phyloP scores from a whole-genome alignment of 352 stramenopile species.

The Globisporangium cederbergense region DNA sequence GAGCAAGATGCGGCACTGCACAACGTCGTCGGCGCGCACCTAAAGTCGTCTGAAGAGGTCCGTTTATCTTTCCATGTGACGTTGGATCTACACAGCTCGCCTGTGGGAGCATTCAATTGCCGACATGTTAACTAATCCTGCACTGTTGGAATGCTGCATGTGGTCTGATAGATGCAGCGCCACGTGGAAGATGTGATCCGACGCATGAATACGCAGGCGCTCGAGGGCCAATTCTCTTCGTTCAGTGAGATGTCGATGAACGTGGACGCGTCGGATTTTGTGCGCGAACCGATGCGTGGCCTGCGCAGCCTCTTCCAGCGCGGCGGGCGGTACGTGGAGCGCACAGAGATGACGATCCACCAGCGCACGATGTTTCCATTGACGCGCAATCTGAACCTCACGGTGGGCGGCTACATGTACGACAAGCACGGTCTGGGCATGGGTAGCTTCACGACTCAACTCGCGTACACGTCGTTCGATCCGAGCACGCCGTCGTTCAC shows the following conservation, averaged over 20 bases:
- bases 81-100: neutral
- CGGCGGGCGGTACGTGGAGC: conserved; percentile 44
- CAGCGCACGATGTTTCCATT: conserved; percentile 71
- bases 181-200: conserved; percentile 57
- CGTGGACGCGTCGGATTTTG: conserved; percentile 76
- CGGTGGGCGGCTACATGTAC: conserved; percentile 80
- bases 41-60: conserved; percentile 43
- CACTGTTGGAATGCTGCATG: neutral
- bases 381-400: conserved; percentile 50
- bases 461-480: conserved; percentile 68
- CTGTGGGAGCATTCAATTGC: neutral
- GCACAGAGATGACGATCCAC: conserved; percentile 80
- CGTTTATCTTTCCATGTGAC: neutral
- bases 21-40: conserved; percentile 37
- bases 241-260: conserved; percentile 80
- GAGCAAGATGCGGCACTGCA: conserved; percentile 49
- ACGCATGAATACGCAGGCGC: conserved; percentile 59
- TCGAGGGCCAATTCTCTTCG: conserved; percentile 75
- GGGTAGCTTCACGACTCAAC: conserved; percentile 60
- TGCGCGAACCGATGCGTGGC: conserved; percentile 57
- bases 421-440: conserved; percentile 74
- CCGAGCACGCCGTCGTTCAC: conserved; percentile 56
- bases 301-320: conserved; percentile 44
- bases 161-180: conserved; percentile 31
- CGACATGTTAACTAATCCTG: neutral